Base-by-base conservation (phyloP, 805 yeast species). In the Teunomyces gatunensis region DNA sequence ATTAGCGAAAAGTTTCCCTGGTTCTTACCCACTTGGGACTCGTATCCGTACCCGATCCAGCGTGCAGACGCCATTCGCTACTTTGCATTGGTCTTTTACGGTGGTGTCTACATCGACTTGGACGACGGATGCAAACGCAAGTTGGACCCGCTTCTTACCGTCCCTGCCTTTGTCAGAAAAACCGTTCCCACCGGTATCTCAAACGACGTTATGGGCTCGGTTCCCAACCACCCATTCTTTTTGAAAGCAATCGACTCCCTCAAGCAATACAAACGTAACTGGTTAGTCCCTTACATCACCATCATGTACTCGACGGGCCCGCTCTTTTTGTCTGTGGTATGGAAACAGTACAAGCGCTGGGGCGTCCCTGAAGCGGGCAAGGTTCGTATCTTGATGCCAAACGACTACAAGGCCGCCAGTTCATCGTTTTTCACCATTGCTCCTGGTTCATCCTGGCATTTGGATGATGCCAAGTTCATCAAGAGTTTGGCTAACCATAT, bases 271-370 rank as follows among this genome's bases (percentile, higher is more conserved):
- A 75, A 78, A 55, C 63, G 69, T 40, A 85, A 87, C 65, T 89
- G 95, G 87, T 67, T 86, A 32, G 82, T 89, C 13, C 96, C 97
- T 11, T 91, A 91, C 69, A 72, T 90, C 51, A 89, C 97, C 29
- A 89, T 91, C 64, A 89, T 91, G 96, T 86, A 81, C 60, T 84
- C 95, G 10, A 91, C 97, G 0, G 97, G 97, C 10, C 97, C 97
- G 0, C 69, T 91, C 47, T 90, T 88, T 60, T 73, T 91, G 39
- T 85, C 94, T 17, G 90, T 88, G 30, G 77, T 91, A 56, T 87
- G 96, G 90, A 87, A 88, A 67, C 88, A 84, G 58, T 90, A 87
- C 67, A 87, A 86, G 65, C 77, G 96, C 54, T 84, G 88, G 86
- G 85, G 85, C 1, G 79, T 83, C 15, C 81, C 87, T 0, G 85